Base-by-base conservation (phyloP, 768 basidiomycete species). In the Rhodotorula diobovata region DNA sequence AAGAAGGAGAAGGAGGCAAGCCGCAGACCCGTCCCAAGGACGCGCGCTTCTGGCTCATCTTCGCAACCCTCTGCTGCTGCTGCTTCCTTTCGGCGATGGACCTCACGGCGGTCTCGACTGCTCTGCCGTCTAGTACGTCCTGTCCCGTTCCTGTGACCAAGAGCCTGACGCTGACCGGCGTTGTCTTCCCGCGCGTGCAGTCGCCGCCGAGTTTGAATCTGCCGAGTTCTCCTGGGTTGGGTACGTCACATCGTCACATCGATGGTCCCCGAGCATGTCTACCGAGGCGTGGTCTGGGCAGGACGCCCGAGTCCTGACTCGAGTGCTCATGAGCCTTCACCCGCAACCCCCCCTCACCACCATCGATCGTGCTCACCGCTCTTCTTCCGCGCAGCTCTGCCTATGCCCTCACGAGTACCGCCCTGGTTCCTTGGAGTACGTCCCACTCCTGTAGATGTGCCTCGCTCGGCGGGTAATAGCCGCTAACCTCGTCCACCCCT, bases 211-310 rank as follows among this genome's bases (percentile, higher is more conserved):
- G 18, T 75, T 82, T 2, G 35, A 86, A 14, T 60, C 60, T 3
- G 6, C 46, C 35, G 67, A 77, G 21, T 80, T 77, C 70, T 72
- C 81, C 2, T 86, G 85, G 85, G 79, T 85, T n/a, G 84, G n/a
- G n/a, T n/a, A n/a, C n/a, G n/a, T n/a, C n/a, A n/a, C n/a, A n/a
- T n/a, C n/a, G n/a, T n/a, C n/a, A n/a, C n/a, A n/a, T n/a, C n/a
- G n/a, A n/a, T n/a, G n/a, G n/a, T n/a, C n/a, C n/a, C n/a, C n/a
- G n/a, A n/a, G n/a, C n/a, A n/a, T n/a, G n/a, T n/a, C n/a, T n/a
- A n/a, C n/a, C n/a, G n/a, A n/a, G n/a, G n/a, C n/a, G n/a, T n/a
- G n/a, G n/a, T n/a, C n/a, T n/a, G n/a, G n/a, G n/a, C n/a, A n/a
- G n/a, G n/a, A n/a, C n/a, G n/a, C n/a, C n/a, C n/a, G n/a, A n/a